These are phyloP conservation scores for Ogataea nakhonphanomensis DNA, from an alignment of 805 yeast genomes.

Conservation along the genomic window DNA sequence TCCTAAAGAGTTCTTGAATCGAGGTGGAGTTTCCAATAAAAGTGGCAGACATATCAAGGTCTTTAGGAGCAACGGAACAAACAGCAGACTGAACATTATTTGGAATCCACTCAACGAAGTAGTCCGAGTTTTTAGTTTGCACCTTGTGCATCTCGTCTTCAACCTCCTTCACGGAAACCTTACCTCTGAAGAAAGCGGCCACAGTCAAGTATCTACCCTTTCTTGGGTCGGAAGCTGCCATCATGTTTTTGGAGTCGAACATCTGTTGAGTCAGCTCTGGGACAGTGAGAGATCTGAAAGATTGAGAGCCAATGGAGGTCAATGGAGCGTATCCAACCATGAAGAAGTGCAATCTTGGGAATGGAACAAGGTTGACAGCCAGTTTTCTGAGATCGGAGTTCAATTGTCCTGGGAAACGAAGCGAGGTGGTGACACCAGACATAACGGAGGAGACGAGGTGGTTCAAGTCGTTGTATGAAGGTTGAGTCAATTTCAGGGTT, in stretches of 20 bases:
- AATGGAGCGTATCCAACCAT: constrained; percentile 95
- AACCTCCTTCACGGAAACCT: constrained; percentile 87
- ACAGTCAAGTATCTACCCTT: constrained; percentile 90
- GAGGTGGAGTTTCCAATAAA: constrained; percentile 92
- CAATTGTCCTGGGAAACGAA: constrained; percentile 93
- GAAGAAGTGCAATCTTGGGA: constrained; percentile 92
- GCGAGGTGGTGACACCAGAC: constrained; percentile 93
- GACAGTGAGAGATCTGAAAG: constrained; percentile 80
- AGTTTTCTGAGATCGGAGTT: constrained; percentile 89
- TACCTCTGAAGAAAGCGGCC: constrained; percentile 92
- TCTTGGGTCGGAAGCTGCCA: constrained; percentile 93
- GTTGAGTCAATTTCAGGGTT: constrained; percentile 77
- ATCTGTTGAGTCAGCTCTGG: constrained; percentile 92
- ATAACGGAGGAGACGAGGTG: constrained; percentile 82
- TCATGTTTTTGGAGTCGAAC: constrained; percentile 90
- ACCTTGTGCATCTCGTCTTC: constrained; percentile 89
- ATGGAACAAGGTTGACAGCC: constrained; percentile 92
- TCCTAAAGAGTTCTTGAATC: constrained; percentile 83
- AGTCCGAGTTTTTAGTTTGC: constrained; percentile 74
- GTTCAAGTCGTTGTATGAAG: constrained; percentile 76
- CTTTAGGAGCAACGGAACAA: constrained; percentile 86
- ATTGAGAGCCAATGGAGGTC: constrained; percentile 73
- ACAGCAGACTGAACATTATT: constrained; percentile 92
- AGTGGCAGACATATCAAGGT: constrained; percentile 84
- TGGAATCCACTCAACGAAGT: constrained; percentile 95